Base-by-base conservation (phyloP, 768 basidiomycete genomes). In the Pleurotus djamor region DNA sequence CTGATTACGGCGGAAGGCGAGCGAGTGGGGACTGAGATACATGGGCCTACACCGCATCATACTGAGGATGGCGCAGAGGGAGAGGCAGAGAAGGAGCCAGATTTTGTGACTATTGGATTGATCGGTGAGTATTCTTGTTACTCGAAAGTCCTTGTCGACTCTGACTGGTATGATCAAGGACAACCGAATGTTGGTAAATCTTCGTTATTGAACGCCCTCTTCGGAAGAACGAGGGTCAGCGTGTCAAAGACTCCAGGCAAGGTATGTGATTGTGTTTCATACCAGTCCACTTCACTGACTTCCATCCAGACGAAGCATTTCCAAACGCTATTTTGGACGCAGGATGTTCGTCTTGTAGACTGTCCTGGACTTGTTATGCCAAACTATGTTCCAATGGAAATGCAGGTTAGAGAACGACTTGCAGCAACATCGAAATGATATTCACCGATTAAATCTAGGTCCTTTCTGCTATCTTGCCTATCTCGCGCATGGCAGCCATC, bases 111-210 rank as follows among this genome's bases (percentile, higher is more conserved):
- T 1, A 79, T 96, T 55, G 94, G 94, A 5, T 71, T 95, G 49
- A 89, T 96, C 59, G 94, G 92, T 83, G 66, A 16, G 72, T 59
- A 10, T 43, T 51, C 10, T 16, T 51, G 34, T 32, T 0, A 37
- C 43, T 47, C 45, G 3, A 12, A 16, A 48, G 21, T 21, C 34
- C 21, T 60, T 5, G 54, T 4, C 38, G 21, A 59, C n/a, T 45
- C 28, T 55, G 48, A 43, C 21, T 36, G 45, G 50, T 35, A 1
- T 21, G 43, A 16, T n/a, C 21, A 68, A 89, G 93, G 94, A 37
- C 94, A 96, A 68, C 96, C 96, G 12, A 98, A 98, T 69, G 94
- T 96, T 43, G 96, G 96, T 8, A 98, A 98, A 71, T 94, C 92
- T 1, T 94, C 92, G 0, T 75, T 97, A 4, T 73, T 98, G 55